Base-by-base conservation (phyloP, 192 early-diverging fungal genomes). In the Lunasporangiospora selenospora region DNA sequence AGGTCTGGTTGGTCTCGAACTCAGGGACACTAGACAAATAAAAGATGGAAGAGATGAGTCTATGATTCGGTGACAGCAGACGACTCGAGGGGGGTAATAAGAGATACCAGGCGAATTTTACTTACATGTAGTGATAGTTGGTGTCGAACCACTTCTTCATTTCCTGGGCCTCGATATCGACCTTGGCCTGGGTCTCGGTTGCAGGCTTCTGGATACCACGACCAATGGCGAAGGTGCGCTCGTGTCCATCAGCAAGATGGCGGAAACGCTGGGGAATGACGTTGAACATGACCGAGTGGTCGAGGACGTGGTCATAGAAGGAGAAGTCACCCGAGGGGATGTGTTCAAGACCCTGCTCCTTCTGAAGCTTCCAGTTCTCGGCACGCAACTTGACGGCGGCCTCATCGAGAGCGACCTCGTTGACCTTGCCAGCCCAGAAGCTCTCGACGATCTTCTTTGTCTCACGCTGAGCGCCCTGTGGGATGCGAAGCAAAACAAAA, bases 101-200 rank as follows among this genome's bases (percentile, higher is more conserved):
- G 13, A 5, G 27, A 33, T 6, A 33, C 23, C 6, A 11, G 55
- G 7, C 41, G 43, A 47, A 29, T 19, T 29, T 31, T 6, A 58
- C 36, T 41, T 56, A 56, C 54, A 62, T 60, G 76, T 83, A 93
- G 63, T 93, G 87, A 82, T 92, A 99, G 90, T 99, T 99, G 65
- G 97, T 97, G 79, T 98, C 95, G 76, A 98, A 99, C 94, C 93
- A 99, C 83, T 99, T 99, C 87, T 95, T 95, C 97, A 99, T 99
- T 81, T 98, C 95, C 75, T 95, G 89, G 51, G 96, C 93, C 50
- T 91, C 91, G 31, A 99, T 91, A 62, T 98, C 95, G 56, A 97
- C 79, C 77, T 83, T 82, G 47, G 79, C 80, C 63, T 83, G 83
- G 73, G 82, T 88, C 38, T 62, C 78, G 23, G 87, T 83, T 24